phyloP scores from a whole-genome alignment of 2,329 filamentous ascomycete genomes.

The Clarireedia hainanense region DNA sequence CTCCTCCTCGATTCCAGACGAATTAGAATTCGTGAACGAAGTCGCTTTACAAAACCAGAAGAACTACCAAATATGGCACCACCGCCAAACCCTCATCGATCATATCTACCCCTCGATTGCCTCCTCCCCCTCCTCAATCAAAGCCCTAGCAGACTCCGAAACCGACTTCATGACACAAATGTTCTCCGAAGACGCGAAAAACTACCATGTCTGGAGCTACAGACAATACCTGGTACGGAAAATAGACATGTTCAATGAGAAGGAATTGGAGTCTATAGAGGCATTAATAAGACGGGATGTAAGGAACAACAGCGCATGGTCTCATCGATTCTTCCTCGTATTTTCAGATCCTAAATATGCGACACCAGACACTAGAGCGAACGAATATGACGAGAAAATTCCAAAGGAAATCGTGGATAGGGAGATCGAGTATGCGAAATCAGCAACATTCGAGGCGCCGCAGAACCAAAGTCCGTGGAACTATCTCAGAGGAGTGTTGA shows the following conservation, averaged over 20 bases:
- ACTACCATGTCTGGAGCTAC: conserved; percentile 98
- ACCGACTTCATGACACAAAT: conserved; percentile 69
- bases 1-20: conserved; percentile 31
- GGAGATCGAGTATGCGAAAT: conserved; percentile 68
- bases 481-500: conserved; percentile 72
- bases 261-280: conserved; percentile 65
- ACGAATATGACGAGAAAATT: conserved; percentile 46
- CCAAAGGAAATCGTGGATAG: conserved; percentile 58
- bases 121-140: conserved; percentile 45
- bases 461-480: conserved; percentile 96
- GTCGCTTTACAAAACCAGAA: conserved; percentile 81
- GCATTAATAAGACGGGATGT: conserved; percentile 70
- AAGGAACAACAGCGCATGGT: conserved; percentile 96
- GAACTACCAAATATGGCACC: conserved; percentile 98
- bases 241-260: conserved; percentile 54
- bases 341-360: conserved; percentile 55
- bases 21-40: conserved; percentile 79
- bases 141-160: conserved; percentile 57
- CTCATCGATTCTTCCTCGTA: conserved; percentile 89
- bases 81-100: conserved; percentile 58
- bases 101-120: conserved; percentile 51
- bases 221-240: conserved; percentile 62
- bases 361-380: conserved; percentile 41
- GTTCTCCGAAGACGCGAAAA: conserved; percentile 82
- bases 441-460: conserved; percentile 68